Evolutionary conservation across 305 asterid species (phyloP), one percentile per base, ranked within the genome.

Genomic region (Stenogyne calaminthoides): DNA sequence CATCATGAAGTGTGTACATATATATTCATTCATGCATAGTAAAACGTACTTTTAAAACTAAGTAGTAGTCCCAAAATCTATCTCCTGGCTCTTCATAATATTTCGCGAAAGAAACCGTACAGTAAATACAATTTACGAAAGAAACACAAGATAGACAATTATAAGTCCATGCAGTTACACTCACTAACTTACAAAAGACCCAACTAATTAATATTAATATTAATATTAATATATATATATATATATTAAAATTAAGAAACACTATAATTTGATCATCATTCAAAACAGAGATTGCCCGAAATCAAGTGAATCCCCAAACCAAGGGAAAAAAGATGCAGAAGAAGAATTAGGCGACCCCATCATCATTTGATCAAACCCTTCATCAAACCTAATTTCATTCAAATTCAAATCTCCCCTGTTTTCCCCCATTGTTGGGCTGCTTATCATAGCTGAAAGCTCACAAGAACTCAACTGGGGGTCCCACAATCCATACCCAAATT

Each of bases 361-460:
- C 78, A 77, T 84, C 78, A 77, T 71, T 73, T 81, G 66, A 49
- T 80, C 67, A 56, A 67, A 55, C 14, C 70, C 29, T 25, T 67
- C 63, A 58, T 75, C 56, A 83, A 67, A 55, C 10, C 68, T 64
- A 1, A 7, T 49, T 39, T 74, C 72, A 69, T 66, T 47, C 73
- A 51, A 73, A 69, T 66, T 47, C 73, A 51, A 73, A 46, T 70
- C 82, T 55, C 72, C 46, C 3, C 6, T 22, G 12, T 49, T 34
- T 14, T 79, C 86, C 44, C 19, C 78, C 84, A 84, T 42, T 34
- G 71, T 49, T 40, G 83, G 66, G 54, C 42, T 75, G 25, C 66
- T 79, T 37, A 84, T 83, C 91, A 92, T 80, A 7, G 96, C 92
- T 6, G 97, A 88, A 39, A 90, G 92, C 71, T 91, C 97, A 60